A percentile compares a stretch with the other conserved stretches of the same genome.
phyloP scores from a whole-genome alignment of 495 filamentous ascomycete species.

The Choiromyces venosus region DNA sequence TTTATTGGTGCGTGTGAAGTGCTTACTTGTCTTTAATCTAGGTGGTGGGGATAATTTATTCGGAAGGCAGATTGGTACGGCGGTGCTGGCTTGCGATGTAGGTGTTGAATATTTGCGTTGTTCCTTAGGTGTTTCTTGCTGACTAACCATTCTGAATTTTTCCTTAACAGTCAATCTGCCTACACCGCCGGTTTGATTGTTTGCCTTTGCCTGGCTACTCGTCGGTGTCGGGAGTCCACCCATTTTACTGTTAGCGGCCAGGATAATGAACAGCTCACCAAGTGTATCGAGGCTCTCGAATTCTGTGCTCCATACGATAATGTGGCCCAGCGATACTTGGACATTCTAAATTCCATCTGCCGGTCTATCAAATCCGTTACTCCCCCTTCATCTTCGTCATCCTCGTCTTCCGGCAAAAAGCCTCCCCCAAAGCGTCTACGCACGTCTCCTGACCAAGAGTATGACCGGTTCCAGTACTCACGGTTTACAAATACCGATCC shows the following conservation, averaged over 20 bases:
- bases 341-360: constrained; percentile 24
- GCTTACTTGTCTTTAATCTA: constrained; percentile 28
- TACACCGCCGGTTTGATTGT: constrained; percentile 34
- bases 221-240: not conserved
- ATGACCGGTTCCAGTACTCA: not conserved
- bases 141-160: constrained; percentile 1
- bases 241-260: constrained; percentile 5
- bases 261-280: constrained; percentile 17
- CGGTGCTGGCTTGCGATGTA: constrained; percentile 40
- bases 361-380: constrained; percentile 2
- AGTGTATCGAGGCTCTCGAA: constrained; percentile 26
- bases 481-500: not conserved
- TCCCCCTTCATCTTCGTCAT: not conserved
- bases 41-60: constrained; percentile 39
- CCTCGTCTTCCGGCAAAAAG: not conserved
- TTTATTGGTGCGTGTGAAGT: not conserved
- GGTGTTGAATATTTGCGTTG: not conserved
- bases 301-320: constrained; percentile 30
- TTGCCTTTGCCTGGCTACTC: constrained; percentile 23
- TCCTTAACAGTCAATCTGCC: constrained; percentile 32
- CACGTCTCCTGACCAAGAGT: not conserved
- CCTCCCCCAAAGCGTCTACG: constrained; percentile 5
- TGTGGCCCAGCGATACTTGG: constrained; percentile 30
- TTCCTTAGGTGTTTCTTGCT: not conserved
- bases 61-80: constrained; percentile 36